Evolutionary conservation across 192 early-diverging fungal species (phyloP), one percentile per base, ranked within the genome.

Genomic region (Coemansia sp.): DNA sequence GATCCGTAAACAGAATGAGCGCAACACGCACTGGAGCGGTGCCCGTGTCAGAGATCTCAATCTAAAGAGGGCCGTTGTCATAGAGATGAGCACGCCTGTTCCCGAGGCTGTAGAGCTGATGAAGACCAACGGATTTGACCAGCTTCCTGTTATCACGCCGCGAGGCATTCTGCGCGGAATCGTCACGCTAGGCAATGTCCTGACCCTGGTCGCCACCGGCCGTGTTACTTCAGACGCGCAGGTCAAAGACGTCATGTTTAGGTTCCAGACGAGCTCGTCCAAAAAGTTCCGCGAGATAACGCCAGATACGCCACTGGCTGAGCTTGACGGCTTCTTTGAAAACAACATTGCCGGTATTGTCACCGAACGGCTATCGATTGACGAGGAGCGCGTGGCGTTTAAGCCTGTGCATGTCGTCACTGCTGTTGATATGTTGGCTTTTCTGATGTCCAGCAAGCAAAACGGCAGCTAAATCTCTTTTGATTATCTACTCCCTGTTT

Each of bases 121-220:
- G 93, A 86, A 95, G 69, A 64, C 81, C 24, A 89, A 92, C 68
- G 95, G 90, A 21, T 98, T 98, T 75, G 95, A 97, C 84, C 97
- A 99, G 86, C 86, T 98, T 33, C 96, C 96, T 26, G 95, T 98
- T 39, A 91, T 93, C 35, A 84, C 88, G 15, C 69, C 78, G n/a
- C 71, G 84, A 39, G 81, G 81, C 39, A 83, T 78, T 46, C 83
- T 96, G 53, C 88, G 87, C 57, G 97, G 97, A 48, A 83, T 97
- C 58, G 87, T 98, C 33, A 96, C 94, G 43, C 85, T 97, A 59
- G 93, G 94, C 26, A 92, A 94, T 83, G 76, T 92, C 59, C 89
- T 96, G 34, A 88, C 93, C 26, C 91, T 92, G 57, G 85, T 97
- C 52, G 86, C 91, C 9, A 85, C 88, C 55, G 87, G 90, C 55